phyloP scores from a whole-genome alignment of 2,329 filamentous ascomycete genomes.

The Phialocephala subalpina region DNA sequence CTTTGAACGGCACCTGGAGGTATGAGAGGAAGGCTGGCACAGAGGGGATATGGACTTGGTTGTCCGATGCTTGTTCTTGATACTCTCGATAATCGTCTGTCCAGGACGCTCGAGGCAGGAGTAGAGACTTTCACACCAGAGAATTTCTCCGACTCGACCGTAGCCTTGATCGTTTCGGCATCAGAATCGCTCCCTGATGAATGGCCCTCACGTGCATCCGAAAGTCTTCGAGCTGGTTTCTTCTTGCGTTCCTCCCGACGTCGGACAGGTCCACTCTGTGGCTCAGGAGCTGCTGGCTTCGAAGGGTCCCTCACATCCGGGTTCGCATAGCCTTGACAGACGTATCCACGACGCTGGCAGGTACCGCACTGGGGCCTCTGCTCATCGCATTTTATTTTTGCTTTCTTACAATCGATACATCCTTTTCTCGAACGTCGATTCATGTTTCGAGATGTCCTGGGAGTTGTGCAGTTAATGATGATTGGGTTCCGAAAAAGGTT shows the following conservation, averaged over 20 bases:
- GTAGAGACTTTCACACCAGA: neutral
- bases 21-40: constrained; percentile 31
- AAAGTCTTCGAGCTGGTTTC: neutral
- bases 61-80: constrained; percentile 7
- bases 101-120: neutral
- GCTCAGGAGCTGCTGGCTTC: neutral
- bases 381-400: constrained; percentile 76
- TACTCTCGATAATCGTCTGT: neutral
- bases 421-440: constrained; percentile 46
- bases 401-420: constrained; percentile 69
- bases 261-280: neutral
- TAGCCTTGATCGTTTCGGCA: neutral
- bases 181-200: constrained; percentile 11
- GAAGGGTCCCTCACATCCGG: neutral
- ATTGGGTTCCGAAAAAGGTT: constrained; percentile 8
- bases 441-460: constrained; percentile 18
- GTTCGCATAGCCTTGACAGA: constrained; percentile 42
- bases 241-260: neutral
- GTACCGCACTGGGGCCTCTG: constrained; percentile 44
- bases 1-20: constrained; percentile 39
- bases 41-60: constrained; percentile 12
- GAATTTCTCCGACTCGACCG: neutral
- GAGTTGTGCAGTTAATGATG: neutral
- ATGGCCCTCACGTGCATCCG: neutral
- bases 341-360: constrained; percentile 43